Evolutionary conservation across 768 basidiomycete species (phyloP).

Genomic region (Amyloporia xantha): DNA sequence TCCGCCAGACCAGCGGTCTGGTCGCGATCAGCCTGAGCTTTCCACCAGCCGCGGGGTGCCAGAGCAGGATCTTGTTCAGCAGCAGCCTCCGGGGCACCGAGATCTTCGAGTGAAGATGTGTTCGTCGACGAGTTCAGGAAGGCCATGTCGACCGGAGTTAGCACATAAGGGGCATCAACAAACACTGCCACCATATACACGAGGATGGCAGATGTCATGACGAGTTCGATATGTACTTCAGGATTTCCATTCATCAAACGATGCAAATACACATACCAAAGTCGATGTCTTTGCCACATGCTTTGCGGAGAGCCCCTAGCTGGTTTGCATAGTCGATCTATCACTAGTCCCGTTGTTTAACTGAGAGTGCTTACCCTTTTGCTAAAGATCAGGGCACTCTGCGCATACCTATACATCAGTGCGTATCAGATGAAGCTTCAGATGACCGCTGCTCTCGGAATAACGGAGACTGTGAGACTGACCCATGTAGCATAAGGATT

Average conservation of each 20-base stretch:
- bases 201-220: background rate
- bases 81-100: slow-evolving; percentile 35
- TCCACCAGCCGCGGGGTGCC: slow-evolving; percentile 71
- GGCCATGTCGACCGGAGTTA: slow-evolving; percentile 58
- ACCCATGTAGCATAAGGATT: slow-evolving; percentile 43
- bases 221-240: background rate
- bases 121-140: slow-evolving; percentile 21
- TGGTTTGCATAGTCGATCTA: background rate
- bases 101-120: slow-evolving; percentile 24
- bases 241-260: too few relatives aligned
- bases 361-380: slow-evolving; percentile 49
- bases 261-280: slow-evolving; percentile 44
- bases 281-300: slow-evolving; percentile 58
- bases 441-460: slow-evolving; percentile 1
- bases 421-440: slow-evolving; percentile 4
- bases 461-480: slow-evolving; percentile 12
- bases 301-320: slow-evolving; percentile 70
- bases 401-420: slow-evolving; percentile 46
- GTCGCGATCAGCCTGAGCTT: slow-evolving; percentile 43
- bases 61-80: slow-evolving; percentile 41
- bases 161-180: slow-evolving; percentile 60
- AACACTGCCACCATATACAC: slow-evolving; percentile 47
- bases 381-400: slow-evolving; percentile 64
- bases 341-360: background rate
- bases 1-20: slow-evolving; percentile 51